Conservation (phyloP, 345 rosid genomes). For the Eucalyptus leucophloia region DNA sequence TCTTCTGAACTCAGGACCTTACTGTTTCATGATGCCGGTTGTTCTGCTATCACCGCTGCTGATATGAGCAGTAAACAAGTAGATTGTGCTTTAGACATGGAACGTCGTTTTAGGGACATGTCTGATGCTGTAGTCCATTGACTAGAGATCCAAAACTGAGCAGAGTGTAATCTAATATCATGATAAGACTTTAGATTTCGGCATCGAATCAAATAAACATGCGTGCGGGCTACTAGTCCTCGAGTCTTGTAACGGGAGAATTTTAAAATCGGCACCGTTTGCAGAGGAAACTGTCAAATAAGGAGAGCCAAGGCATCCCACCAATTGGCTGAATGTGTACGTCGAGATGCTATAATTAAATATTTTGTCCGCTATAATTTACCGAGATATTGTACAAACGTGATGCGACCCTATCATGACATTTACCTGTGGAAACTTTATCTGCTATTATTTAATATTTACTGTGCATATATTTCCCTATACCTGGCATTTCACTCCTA, state of each 20-base stretch:
- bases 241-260: neutral
- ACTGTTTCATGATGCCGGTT: neutral
- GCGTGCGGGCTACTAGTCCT: neutral
- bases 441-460: neutral
- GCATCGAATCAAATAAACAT: neutral
- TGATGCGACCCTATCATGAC: neutral
- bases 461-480: neutral
- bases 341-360: neutral
- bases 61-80: neutral
- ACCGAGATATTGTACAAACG: neutral
- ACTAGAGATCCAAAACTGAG: neutral
- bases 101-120: neutral
- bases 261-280: neutral
- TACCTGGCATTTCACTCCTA: too few relatives aligned
- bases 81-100: neutral
- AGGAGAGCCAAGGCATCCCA: neutral
- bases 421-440: neutral
- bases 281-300: neutral
- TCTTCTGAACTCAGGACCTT: neutral
- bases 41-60: neutral
- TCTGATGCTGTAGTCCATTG: neutral
- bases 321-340: neutral
- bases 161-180: neutral
- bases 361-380: neutral
- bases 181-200: neutral